Evolutionary conservation across 345 rosid genomes (phyloP).

Genomic region (Moringa oleifera): DNA sequence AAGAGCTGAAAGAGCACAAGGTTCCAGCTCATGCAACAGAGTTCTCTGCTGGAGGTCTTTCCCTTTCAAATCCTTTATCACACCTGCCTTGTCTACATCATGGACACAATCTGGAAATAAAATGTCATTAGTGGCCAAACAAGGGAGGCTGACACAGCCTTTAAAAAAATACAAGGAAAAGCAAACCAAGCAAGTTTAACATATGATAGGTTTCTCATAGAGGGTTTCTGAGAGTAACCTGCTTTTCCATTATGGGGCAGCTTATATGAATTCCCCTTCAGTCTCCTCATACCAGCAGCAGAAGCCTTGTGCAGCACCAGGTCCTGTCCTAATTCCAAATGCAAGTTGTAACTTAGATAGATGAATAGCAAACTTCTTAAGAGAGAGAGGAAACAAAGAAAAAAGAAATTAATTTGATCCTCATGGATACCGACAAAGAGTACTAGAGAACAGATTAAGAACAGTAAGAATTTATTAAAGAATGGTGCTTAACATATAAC

Average conservation of each 20-base stretch:
- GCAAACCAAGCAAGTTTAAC: slow-evolving; percentile 4
- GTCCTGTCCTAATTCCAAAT: slow-evolving; percentile 36
- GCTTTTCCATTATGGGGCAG: slow-evolving; percentile 12
- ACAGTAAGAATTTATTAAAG: too few relatives aligned
- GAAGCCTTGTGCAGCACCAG: slow-evolving; percentile 27
- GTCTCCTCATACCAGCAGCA: slow-evolving; percentile 21
- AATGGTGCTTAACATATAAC: neutral
- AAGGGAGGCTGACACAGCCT: slow-evolving; percentile 12
- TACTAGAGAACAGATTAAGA: too few relatives aligned
- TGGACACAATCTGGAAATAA: slow-evolving; percentile 27
- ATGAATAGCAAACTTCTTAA: slow-evolving; percentile 1
- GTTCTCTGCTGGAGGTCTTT: slow-evolving; percentile 25
- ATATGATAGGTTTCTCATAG: slow-evolving; percentile 10
- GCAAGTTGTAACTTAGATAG: neutral
- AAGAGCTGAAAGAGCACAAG: slow-evolving; percentile 47
- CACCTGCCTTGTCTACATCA: slow-evolving; percentile 22
- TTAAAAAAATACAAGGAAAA: slow-evolving; percentile 10
- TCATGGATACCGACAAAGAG: slow-evolving; percentile 2
- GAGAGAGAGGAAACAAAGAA: slow-evolving; percentile 2
- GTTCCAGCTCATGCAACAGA: slow-evolving; percentile 42
- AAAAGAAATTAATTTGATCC: slow-evolving; percentile 10
- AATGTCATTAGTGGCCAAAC: slow-evolving; percentile 2
- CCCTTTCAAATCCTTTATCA: slow-evolving; percentile 25
- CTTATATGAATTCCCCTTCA: slow-evolving; percentile 20
- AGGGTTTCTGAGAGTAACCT: slow-evolving; percentile 27